Evolutionary conservation across 2,329 filamentous ascomycete genomes (phyloP).

Genomic region (Ceratocystis ficicola): DNA sequence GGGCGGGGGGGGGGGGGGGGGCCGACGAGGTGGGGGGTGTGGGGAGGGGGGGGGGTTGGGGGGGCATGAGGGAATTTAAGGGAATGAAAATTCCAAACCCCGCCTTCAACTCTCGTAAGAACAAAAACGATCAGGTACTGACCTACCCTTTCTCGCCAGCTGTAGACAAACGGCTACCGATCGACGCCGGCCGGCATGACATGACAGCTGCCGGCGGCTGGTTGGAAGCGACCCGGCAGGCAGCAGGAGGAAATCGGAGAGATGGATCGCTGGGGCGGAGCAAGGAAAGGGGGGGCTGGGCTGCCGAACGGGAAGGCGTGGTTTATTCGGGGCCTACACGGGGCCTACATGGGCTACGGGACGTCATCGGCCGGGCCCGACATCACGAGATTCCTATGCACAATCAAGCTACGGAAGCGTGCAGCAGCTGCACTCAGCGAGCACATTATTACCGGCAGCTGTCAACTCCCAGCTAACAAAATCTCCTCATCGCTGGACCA

Average conservation of each 20-base stretch:
- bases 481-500: neutral
- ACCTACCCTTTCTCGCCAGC: neutral
- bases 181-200: neutral
- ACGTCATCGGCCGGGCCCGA: no score
- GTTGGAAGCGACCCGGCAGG: neutral
- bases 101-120: neutral
- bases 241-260: neutral
- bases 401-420: neutral
- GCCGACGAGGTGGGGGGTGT: no score
- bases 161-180: neutral
- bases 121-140: neutral
- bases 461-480: neutral
- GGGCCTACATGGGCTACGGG: no score
- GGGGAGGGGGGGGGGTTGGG: no score
- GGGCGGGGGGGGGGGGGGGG: no score
- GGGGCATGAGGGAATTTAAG: neutral
- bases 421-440: neutral
- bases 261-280: neutral
- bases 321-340: no score
- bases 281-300: neutral
- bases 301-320: no score
- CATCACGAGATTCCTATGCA: neutral
- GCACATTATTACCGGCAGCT: neutral
- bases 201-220: slow-evolving; percentile 11
- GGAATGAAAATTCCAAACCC: neutral